Base-by-base conservation (phyloP, 2,329 filamentous ascomycete genomes). In the Coniella vitis region DNA sequence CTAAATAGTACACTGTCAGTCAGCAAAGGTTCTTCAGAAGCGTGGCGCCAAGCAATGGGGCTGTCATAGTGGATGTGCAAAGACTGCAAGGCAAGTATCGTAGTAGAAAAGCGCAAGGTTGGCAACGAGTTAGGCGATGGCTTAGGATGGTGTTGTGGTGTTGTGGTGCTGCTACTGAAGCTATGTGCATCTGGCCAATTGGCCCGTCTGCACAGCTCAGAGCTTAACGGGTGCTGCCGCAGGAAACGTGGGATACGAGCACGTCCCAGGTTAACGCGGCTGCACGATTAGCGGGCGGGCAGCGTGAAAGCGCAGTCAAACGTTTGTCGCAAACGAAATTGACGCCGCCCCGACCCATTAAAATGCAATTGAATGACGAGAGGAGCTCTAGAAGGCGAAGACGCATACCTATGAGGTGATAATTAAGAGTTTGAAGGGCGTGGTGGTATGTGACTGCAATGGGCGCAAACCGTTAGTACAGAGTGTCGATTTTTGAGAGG, bases 281-380 rank as follows among this genome's bases (percentile, higher is more conserved):
- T 19, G 37, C 22, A 13, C 32, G 36, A 34, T 42, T 48, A 42
- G 40, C 22, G 16, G 20, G 10, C 31, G 47, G 25, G 14, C 22
- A 38, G 25, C 46, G 38, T 38, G 47, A 34, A n/a, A 42, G 16
- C 34, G 34, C 39, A 31, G 43, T 44, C 16, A n/a, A 35, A 16
- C 20, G 10, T n/a, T n/a, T 22, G 61, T 64, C 65, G 66, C 65
- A 67, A 66, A 59, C 46, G 60, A 63, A 63, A 72, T 71, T 71
- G 70, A 59, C 52, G 39, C 22, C 49, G 59, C 56, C 56, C 55
- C 60, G 54, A 57, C 55, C 57, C 57, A 37, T 54, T 58, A 65
- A 66, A 57, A 55, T 57, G 51, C 52, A 57, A 57, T 61, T 62
- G 59, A 68, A 71, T 62, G 62, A 64, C 50, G 41, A 47, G 68